phyloP scores from a whole-genome alignment of 2,329 filamentous ascomycete species.

The Curvularia spicifera region DNA sequence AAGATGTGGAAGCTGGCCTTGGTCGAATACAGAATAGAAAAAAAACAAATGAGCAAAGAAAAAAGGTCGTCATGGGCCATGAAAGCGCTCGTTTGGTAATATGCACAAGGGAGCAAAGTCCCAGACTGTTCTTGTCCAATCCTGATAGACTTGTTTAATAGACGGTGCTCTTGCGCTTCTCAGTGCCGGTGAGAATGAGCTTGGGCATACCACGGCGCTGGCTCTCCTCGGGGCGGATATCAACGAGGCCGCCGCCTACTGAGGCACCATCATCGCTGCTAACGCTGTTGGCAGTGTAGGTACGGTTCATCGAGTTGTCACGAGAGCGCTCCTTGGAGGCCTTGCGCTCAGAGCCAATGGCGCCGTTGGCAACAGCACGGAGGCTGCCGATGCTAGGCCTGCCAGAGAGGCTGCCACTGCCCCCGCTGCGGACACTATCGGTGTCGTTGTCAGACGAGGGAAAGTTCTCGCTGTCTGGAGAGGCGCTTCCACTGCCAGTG shows the following conservation, averaged over 20 bases:
- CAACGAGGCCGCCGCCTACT: constrained; percentile 63
- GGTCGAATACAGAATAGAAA: constrained; percentile 36
- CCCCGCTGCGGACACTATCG: constrained; percentile 61
- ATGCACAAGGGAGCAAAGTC: constrained; percentile 44
- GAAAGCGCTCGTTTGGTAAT: constrained; percentile 40
- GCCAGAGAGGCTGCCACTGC: constrained; percentile 81
- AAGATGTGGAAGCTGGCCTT: constrained; percentile 25
- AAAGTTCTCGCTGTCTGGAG: constrained; percentile 85
- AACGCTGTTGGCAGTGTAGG: constrained; percentile 67
- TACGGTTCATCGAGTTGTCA: constrained; percentile 48
- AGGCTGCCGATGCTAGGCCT: constrained; percentile 76
- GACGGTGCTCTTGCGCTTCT: constrained; percentile 82
- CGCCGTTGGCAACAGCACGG: constrained; percentile 78
- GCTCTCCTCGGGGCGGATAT: constrained; percentile 59
- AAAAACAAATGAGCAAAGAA: constrained; percentile 31
- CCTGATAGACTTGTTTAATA: constrained; percentile 53
- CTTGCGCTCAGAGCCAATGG: constrained; percentile 87
- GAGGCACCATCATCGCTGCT: constrained; percentile 66
- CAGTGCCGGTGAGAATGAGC: constrained; percentile 84
- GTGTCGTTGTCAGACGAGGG: constrained; percentile 72
- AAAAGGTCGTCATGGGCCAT: constrained; percentile 48
- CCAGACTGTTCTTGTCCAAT: constrained; percentile 26
- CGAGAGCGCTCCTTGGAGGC: constrained; percentile 52
- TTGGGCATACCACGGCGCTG: constrained; percentile 81
- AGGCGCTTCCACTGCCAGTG: constrained; percentile 77